phyloP scores from a whole-genome alignment of 2,329 filamentous ascomycete species.

The Cordyceps cateniannulata region DNA sequence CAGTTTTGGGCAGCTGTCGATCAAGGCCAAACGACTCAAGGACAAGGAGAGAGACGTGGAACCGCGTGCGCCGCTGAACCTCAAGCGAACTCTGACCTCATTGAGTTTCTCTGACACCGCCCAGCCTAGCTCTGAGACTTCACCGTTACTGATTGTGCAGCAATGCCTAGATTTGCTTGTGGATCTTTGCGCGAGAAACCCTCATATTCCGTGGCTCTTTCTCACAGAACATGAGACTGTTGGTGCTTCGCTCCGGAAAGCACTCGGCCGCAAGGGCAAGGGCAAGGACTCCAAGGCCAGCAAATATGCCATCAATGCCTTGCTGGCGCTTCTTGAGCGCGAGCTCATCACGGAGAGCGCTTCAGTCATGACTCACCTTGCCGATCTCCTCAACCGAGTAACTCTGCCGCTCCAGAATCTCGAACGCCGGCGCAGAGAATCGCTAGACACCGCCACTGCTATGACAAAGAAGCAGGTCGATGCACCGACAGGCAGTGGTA shows the following conservation, averaged over 20 bases:
- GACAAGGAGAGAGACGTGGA: conserved; percentile 54
- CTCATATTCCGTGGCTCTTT: conserved; percentile 85
- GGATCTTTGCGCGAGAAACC: conserved; percentile 76
- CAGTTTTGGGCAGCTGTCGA: conserved; percentile 87
- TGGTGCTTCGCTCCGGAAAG: conserved; percentile 68
- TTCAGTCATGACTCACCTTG: conserved; percentile 91
- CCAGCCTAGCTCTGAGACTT: conserved; percentile 74
- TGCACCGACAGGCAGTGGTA: conserved; percentile 25
- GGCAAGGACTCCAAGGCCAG: conserved; percentile 75
- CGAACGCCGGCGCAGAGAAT: conserved; percentile 76
- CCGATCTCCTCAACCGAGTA: conserved; percentile 78
- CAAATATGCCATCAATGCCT: conserved; percentile 86
- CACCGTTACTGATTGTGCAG: conserved; percentile 89
- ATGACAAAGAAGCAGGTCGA: conserved; percentile 16
- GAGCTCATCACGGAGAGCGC: conserved; percentile 95
- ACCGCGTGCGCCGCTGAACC: conserved; percentile 70
- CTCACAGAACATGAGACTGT: conserved; percentile 83
- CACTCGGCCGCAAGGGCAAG: conserved; percentile 77
- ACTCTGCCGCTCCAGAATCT: conserved; percentile 78
- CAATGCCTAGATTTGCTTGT: conserved; percentile 85
- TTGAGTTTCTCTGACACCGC: conserved; percentile 35
- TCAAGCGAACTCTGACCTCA: conserved; percentile 69
- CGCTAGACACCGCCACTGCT: conserved; percentile 35
- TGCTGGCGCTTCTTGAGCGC: conserved; percentile 84
- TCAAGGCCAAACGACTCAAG: conserved; percentile 77